A percentile compares a stretch with the other conserved stretches of the same genome.
Conservation (phyloP, 441 rosid species). For the Bocquillonia castaneifolia region DNA sequence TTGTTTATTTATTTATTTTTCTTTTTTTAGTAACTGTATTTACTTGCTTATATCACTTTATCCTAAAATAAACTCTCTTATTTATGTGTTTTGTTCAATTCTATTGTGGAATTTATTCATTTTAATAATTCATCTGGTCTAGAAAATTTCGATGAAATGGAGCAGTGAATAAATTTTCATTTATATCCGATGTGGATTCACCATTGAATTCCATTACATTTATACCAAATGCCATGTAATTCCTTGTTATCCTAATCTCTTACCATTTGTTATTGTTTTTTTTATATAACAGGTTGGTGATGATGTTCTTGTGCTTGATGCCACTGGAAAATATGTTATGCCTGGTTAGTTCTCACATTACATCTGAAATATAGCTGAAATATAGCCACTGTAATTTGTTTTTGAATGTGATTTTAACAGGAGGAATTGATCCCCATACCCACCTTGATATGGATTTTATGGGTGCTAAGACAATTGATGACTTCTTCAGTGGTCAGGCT, state of each 20-base stretch:
- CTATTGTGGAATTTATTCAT: too few relatives aligned
- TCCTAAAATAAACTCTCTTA: too few relatives aligned
- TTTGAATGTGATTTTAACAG: constrained; percentile 29
- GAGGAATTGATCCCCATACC: constrained; percentile 97
- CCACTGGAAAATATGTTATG: constrained; percentile 88
- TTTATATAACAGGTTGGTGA: constrained; percentile 55
- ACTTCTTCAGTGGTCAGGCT: constrained; percentile 96
- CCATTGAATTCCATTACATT: too few relatives aligned
- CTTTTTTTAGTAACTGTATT: neutral
- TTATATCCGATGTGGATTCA: too few relatives aligned
- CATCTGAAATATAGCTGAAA: neutral
- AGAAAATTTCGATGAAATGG: too few relatives aligned
- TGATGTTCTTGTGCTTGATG: constrained; percentile 79
- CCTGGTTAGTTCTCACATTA: constrained; percentile 50
- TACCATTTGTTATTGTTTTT: neutral
- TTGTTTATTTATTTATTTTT: neutral
- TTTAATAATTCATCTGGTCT: too few relatives aligned
- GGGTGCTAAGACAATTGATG: constrained; percentile 72
- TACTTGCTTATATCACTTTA: too few relatives aligned
- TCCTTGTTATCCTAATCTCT: too few relatives aligned
- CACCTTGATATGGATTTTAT: constrained; percentile 78
- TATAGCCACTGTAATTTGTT: neutral
- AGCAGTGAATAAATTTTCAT: too few relatives aligned
- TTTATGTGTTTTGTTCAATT: too few relatives aligned
- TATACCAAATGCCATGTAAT: too few relatives aligned